Conservation (phyloP, 768 basidiomycete genomes). For the Xanthoconium purpureum region DNA sequence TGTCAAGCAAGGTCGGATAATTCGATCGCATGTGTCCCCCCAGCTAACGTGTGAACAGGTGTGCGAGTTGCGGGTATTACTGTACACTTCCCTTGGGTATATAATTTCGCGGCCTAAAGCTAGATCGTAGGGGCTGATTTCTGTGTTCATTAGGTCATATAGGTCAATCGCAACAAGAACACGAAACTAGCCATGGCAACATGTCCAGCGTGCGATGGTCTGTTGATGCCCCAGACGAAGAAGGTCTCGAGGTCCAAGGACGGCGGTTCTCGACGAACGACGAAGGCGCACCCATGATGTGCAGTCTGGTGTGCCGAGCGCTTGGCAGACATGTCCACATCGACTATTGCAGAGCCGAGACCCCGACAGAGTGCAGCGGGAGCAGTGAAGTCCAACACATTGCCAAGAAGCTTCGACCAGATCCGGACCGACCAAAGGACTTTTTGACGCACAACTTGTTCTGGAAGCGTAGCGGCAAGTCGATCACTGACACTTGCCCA, state of each 20-base stretch:
- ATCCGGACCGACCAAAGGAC: no score
- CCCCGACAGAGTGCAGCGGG: slow-evolving; percentile 32
- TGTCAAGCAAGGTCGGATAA: slow-evolving; percentile 26
- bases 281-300: no score
- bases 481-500: accelerated
- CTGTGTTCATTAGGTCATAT: neutral
- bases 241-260: neutral
- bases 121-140: neutral
- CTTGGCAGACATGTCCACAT: slow-evolving; percentile 17
- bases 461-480: no score
- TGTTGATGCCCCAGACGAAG: slow-evolving; percentile 49
- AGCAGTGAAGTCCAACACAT: slow-evolving; percentile 13
- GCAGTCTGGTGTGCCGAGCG: no score
- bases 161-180: slow-evolving; percentile 58
- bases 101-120: neutral
- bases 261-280: no score
- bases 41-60: slow-evolving; percentile 33
- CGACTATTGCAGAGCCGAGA: slow-evolving; percentile 50
- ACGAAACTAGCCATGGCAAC: slow-evolving; percentile 59
- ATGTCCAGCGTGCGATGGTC: slow-evolving; percentile 58
- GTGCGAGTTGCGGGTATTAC: slow-evolving; percentile 25
- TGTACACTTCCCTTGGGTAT: slow-evolving; percentile 47
- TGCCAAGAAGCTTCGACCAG: no score
- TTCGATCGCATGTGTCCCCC: neutral
- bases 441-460: no score